Percentiles rank a stretch among this genome's conserved stretches.
Evolutionary conservation across 257 asterid genomes (phyloP).

Genomic region (Solanum pinnatisectum): DNA sequence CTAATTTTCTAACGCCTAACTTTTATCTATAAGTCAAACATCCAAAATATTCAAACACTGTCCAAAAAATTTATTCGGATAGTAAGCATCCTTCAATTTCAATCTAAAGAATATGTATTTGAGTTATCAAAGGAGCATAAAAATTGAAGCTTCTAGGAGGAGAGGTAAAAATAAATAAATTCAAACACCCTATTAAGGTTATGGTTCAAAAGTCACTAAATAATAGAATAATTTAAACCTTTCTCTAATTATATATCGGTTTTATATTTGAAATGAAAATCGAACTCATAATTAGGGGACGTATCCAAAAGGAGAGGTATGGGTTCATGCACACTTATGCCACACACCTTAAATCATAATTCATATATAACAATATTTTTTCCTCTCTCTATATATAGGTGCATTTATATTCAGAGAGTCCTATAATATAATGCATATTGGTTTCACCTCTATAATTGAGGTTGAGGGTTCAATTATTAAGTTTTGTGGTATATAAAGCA

Average conservation of each 20-base stretch:
- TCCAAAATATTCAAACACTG: neutral
- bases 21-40: neutral
- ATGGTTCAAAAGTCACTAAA: too few species aligned
- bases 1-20: neutral
- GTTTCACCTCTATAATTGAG: neutral
- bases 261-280: neutral
- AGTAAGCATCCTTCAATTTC: too few species aligned
- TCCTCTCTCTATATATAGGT: neutral
- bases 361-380: too few species aligned
- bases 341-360: too few species aligned
- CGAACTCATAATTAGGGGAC: neutral
- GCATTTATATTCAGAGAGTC: neutral
- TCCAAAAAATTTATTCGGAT: accelerated
- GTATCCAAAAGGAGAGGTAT: neutral
- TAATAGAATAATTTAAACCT: too few species aligned
- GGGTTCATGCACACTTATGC: neutral
- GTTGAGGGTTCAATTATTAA: neutral
- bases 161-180: too few species aligned
- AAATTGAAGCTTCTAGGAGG: too few species aligned
- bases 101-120: too few species aligned
- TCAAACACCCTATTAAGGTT: neutral
- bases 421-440: neutral
- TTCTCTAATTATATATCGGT: neutral
- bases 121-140: too few species aligned
- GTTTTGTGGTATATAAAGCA: neutral